These are phyloP conservation scores for Dissoconium aciculare DNA, from an alignment of 2,329 filamentous ascomycete genomes.

Conservation along the genomic window DNA sequence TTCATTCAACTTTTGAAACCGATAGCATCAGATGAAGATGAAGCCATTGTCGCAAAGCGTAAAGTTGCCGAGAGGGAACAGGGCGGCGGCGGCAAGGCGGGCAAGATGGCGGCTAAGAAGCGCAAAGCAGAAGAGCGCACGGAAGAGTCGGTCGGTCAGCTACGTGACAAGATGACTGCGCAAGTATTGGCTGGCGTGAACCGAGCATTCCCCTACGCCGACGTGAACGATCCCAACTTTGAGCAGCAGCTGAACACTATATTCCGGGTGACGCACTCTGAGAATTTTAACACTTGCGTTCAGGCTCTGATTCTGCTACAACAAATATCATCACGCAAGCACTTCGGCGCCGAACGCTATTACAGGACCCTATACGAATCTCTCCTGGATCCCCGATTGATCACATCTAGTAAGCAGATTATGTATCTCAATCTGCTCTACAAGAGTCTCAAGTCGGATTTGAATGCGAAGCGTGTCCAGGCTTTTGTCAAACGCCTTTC, in stretches of 20 bases:
- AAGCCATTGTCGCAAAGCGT: slow-evolving; percentile 4
- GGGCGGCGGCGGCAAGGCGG: slow-evolving; percentile 39
- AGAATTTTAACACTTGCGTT: slow-evolving; percentile 97
- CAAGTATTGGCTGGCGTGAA: slow-evolving; percentile 89
- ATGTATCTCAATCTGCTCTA: slow-evolving; percentile 89
- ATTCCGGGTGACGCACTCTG: slow-evolving; percentile 90
- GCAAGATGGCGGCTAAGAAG: slow-evolving; percentile 38
- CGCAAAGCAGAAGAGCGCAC: slow-evolving; percentile 27
- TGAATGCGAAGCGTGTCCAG: slow-evolving; percentile 83
- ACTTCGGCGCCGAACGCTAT: slow-evolving; percentile 74
- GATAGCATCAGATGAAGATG: slow-evolving; percentile 22
- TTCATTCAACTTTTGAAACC: slow-evolving; percentile 72
- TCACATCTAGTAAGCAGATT: slow-evolving; percentile 84
- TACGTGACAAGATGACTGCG: slow-evolving; percentile 81
- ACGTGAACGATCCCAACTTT: slow-evolving; percentile 62
- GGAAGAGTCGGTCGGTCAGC: slow-evolving; percentile 38
- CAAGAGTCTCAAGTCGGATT: slow-evolving; percentile 71
- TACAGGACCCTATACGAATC: slow-evolving; percentile 95
- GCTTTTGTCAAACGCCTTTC: slow-evolving; percentile 90
- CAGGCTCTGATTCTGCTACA: slow-evolving; percentile 92
- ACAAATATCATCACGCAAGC: slow-evolving; percentile 68
- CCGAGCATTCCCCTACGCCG: slow-evolving; percentile 83
- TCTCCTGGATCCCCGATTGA: slow-evolving; percentile 72
- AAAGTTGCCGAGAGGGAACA: slow-evolving; percentile 27
- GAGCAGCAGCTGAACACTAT: slow-evolving; percentile 85